Evolutionary conservation across 2,329 filamentous ascomycete genomes (phyloP), one percentile per base, ranked within the genome.

Genomic region (Alternaria infectoria): DNA sequence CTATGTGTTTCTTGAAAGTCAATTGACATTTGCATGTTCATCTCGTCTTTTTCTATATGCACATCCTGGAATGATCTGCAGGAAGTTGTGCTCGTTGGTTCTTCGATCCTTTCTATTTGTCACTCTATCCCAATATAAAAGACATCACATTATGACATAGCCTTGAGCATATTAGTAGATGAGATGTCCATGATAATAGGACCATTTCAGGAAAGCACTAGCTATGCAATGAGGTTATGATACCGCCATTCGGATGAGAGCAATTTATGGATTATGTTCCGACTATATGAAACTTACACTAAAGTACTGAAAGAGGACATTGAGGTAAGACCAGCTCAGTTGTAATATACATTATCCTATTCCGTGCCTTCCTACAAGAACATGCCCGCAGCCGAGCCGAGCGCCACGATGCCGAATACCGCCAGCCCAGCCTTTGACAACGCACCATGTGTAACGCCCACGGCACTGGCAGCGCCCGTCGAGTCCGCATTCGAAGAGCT

Each of bases 11-110:
- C 54, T 67, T 61, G 66, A 59, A 28, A 65, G 55, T 69, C 64
- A 68, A 72, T 66, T 52, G 65, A 67, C 47, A 49, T 68, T 57
- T 66, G 59, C 57, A 67, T 60, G 60, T 67, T 65, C 61, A 57
- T 6, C 5, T 8, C 3, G 6, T 19, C 43, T 3, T 11, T 21
- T 45, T 21, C 6, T 21, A 6, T 12, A 4, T 21, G 47, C 19
- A 12, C 17, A 21, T 51, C 47, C 7, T 40, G 15, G 15, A 17
- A 5, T 17, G 36, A 17, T 11, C 1, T 6, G 4, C 36, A 40
- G 8, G n/a, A 11, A 3, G 5, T 17, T 5, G 36, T 11, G 36
- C 0, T 11, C 36, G 15, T 40, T 40, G 36, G n/a, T 11, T 40
- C 15, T 40, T 40, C 36, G n/a, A 40, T 5, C 1, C 5, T 17